Evolutionary conservation across 2,329 filamentous ascomycete genomes (phyloP), one percentile per base, ranked within the genome.

Genomic region (Fusarium kyushuense): DNA sequence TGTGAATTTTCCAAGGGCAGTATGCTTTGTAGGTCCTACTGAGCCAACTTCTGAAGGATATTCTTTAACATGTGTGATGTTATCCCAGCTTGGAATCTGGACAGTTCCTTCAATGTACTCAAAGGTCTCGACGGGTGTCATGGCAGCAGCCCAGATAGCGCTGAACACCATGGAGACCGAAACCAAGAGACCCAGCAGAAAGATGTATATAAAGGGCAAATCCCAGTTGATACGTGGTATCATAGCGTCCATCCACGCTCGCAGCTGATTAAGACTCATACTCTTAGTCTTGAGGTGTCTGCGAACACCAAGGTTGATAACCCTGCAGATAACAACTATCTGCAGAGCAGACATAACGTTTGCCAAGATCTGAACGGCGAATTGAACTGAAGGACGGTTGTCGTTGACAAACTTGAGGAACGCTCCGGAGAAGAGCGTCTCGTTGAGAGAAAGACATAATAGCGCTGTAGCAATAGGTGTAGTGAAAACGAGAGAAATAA

Each of bases 41-140:
- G 29, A 23, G 9, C 55, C 58, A 32, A 69, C 63, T 43, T 72
- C 59, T 6, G 72, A 74, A 4, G 72, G 63, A n/a, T 74, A 74
- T 42, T 74, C 72, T 53, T 42, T 69, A 21, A 74, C 61, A 12
- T 67, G 35, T 2, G 49, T 69, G 8, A 43, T 61, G 33, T 74
- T 74, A 6, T 51, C 40, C 62, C 60, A 72, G 11, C 54, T 58
- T 19, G 72, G 70, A 13, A 72, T 51, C 19, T 52, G 32, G 69
- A 80, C 36, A 10, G 32, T 59, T n/a, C 60, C 60, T 16, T 25
- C 14, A 17, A 36, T 51, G 12, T 12, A 45, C 46, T 35, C 58
- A 14, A 16, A 63, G 3, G 21, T 60, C 23, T 58, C 62, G 6
- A 73, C 71, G 2, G 71, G 71, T 9, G 71, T 74, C 55, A 74